Conservation (phyloP, 352 stramenopile genomes). For the Phytophthora sansomeana region DNA sequence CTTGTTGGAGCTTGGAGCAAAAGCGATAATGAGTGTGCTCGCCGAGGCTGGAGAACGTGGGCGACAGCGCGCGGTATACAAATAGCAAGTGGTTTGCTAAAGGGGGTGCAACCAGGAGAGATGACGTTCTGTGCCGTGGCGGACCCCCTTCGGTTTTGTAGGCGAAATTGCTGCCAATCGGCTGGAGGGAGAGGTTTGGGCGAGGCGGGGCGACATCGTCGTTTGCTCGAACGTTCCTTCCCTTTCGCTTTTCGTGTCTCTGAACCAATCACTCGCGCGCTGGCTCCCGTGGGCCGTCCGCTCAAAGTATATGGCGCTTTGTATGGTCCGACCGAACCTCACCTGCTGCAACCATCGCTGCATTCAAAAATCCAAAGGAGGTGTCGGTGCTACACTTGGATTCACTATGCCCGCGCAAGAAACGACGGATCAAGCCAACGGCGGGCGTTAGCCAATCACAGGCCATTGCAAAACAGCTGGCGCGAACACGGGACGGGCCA, state of each 20-base stretch:
- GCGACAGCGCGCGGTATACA: constrained; percentile 39
- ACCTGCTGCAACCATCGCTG: constrained; percentile 22
- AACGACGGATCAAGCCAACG: neutral
- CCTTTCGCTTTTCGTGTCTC: constrained; percentile 47
- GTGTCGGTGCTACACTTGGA: constrained; percentile 35
- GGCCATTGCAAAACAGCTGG: neutral
- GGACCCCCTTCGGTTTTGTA: constrained; percentile 21
- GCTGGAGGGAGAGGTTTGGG: constrained; percentile 4
- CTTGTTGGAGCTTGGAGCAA: constrained; percentile 36
- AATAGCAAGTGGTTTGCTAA: constrained; percentile 42
- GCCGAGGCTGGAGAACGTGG: constrained; percentile 11
- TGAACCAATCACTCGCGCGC: constrained; percentile 41
- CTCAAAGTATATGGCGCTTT: constrained; percentile 29
- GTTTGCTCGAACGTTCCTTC: constrained; percentile 6
- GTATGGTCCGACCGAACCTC: constrained; percentile 21
- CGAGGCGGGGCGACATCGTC: constrained; percentile 42
- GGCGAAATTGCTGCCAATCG: constrained; percentile 7
- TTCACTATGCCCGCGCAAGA: constrained; percentile 34
- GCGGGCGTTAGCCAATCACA: constrained; percentile 26
- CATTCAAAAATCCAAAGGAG: constrained; percentile 47
- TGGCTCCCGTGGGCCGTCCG: constrained; percentile 18
- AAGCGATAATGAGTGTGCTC: constrained; percentile 51
- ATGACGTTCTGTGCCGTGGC: constrained; percentile 23
- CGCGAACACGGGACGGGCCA: constrained; percentile 11
- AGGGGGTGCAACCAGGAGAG: constrained; percentile 52